Evolutionary conservation across 495 filamentous ascomycete genomes (phyloP).

Genomic region (Annulohypoxylon bovei): DNA sequence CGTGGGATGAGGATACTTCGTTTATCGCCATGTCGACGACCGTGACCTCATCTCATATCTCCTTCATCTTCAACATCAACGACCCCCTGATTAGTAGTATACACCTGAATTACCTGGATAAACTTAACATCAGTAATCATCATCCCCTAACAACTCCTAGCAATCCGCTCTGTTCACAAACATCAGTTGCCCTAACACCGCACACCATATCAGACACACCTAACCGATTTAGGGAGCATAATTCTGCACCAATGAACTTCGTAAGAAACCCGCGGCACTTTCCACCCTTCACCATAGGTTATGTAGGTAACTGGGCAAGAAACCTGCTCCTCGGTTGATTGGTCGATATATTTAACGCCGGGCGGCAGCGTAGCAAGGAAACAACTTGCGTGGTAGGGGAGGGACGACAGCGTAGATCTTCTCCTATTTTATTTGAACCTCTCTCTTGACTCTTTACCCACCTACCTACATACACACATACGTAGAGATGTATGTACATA

Average conservation of each 20-base stretch:
- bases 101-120: neutral
- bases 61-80: neutral
- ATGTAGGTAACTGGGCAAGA: neutral
- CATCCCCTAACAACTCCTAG: neutral
- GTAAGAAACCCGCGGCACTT: neutral
- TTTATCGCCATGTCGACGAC: neutral
- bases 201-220: neutral
- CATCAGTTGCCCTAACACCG: neutral
- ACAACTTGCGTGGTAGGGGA: constrained; percentile 16
- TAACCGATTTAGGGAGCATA: neutral
- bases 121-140: neutral
- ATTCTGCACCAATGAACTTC: constrained; percentile 2
- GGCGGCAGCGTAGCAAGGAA: constrained; percentile 7
- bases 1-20: neutral
- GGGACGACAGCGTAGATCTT: constrained; percentile 21
- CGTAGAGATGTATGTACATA: neutral
- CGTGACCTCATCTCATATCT: neutral
- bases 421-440: neutral
- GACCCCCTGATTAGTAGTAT: neutral
- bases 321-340: neutral
- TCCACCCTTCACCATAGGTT: neutral
- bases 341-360: constrained; percentile 3
- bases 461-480: constrained; percentile 4
- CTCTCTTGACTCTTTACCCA: neutral
- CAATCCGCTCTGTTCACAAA: neutral